Evolutionary conservation across 225 moss, liverwort and hornwort species (phyloP).

Genomic region (Pseudisothecium myosuroides): DNA sequence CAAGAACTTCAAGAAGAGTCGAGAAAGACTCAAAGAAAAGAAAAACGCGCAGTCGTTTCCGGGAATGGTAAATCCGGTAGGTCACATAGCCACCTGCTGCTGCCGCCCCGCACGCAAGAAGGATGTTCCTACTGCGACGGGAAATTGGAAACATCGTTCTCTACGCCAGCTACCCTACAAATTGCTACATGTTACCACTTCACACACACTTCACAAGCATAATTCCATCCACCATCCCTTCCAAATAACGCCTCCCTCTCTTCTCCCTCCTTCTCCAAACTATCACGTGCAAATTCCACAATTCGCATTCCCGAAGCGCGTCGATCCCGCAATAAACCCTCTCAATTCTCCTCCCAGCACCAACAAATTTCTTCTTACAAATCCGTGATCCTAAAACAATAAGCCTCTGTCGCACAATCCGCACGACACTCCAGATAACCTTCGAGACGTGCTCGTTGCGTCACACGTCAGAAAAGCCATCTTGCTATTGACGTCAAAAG

Average conservation of each 20-base stretch:
- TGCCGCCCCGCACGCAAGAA: constrained; percentile 67
- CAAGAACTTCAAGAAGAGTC: constrained; percentile 57
- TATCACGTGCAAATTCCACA: neutral
- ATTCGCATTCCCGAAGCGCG: neutral
- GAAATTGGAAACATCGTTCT: constrained; percentile 35
- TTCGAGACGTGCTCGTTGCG: neutral
- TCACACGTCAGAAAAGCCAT: neutral
- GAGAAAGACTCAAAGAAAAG: constrained; percentile 58
- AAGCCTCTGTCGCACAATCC: neutral
- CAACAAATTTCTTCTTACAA: neutral
- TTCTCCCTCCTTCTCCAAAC: neutral
- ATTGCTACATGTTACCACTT: neutral
- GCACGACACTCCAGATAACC: neutral
- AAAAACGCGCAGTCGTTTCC: constrained; percentile 49
- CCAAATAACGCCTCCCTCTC: neutral
- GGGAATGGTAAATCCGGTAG: constrained; percentile 52
- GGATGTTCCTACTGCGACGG: constrained; percentile 69
- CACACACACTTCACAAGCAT: neutral
- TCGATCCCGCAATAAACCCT: neutral
- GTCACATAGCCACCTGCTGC: constrained; percentile 73
- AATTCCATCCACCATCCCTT: neutral
- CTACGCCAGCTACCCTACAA: neutral
- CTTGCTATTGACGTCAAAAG: neutral
- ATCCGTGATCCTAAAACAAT: neutral
- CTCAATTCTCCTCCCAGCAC: neutral